A percentile compares a stretch with the other conserved stretches of the same genome.
These are phyloP conservation scores for Eleusine coracana DNA, from an alignment of 176 grass and related monocot species.

Conservation along the genomic window DNA sequence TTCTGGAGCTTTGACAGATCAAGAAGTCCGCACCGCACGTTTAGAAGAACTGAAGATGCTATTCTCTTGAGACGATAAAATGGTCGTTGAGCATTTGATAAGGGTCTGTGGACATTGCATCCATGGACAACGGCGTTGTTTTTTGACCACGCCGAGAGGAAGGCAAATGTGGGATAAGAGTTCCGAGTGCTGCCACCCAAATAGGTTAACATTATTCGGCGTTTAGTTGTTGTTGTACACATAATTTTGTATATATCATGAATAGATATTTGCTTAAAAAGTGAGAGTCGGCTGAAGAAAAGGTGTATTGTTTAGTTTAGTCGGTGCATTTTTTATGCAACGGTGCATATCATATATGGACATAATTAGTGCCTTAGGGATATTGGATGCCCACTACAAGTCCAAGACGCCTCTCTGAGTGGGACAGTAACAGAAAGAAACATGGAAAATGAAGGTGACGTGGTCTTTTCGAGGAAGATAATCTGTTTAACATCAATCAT, in stretches of 20 bases:
- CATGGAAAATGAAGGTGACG: neutral
- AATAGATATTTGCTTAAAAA: neutral
- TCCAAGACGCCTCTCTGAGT: constrained; percentile 22
- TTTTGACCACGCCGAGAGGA: neutral
- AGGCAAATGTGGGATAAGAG: neutral
- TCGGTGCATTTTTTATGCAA: neutral
- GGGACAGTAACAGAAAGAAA: constrained; percentile 25
- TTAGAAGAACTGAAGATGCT: constrained; percentile 93
- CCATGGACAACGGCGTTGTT: neutral
- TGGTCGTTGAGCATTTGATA: neutral
- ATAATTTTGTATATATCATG: constrained; percentile 27
- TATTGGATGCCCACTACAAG: neutral
- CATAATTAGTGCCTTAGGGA: neutral
- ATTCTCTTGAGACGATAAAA: constrained; percentile 50
- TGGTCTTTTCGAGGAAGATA: neutral
- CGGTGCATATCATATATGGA: neutral
- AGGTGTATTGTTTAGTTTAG: neutral
- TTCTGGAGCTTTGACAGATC: constrained; percentile 80
- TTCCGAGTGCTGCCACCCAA: neutral
- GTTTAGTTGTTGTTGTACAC: constrained; percentile 30
- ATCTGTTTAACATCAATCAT: constrained; percentile 10
- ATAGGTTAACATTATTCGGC: neutral
- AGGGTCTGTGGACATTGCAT: neutral
- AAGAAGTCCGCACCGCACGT: constrained; percentile 80
- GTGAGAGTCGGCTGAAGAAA: neutral